These are phyloP conservation scores for Botryosphaeria agaves DNA, from an alignment of 2,329 filamentous ascomycete genomes.

Conservation along the genomic window DNA sequence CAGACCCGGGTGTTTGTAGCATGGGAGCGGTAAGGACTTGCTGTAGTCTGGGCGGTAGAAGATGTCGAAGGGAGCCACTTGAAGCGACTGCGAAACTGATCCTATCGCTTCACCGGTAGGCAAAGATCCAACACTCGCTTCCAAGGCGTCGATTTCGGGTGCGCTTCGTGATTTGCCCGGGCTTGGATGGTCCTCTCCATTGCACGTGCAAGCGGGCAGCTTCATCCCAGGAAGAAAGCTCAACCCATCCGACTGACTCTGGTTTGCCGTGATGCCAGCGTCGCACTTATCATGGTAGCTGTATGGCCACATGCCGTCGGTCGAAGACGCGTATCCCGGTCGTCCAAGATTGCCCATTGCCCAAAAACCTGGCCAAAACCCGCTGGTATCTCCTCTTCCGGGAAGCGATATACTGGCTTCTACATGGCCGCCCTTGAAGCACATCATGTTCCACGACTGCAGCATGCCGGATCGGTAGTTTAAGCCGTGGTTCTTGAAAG, in stretches of 20 bases:
- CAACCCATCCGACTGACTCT: constrained; percentile 48
- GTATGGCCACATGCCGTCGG: constrained; percentile 59
- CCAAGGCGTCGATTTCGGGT: constrained; percentile 56
- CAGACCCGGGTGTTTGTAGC: neutral
- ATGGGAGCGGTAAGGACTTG: constrained; percentile 11
- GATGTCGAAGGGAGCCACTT: constrained; percentile 52
- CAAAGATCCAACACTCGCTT: constrained; percentile 43
- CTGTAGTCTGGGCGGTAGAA: constrained; percentile 44
- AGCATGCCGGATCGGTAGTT: constrained; percentile 58
- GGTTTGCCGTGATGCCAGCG: constrained; percentile 53
- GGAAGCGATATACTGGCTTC: constrained; percentile 56
- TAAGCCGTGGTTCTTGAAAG: constrained; percentile 45
- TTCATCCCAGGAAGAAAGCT: constrained; percentile 53
- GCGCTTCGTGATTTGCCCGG: constrained; percentile 47
- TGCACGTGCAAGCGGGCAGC: constrained; percentile 50
- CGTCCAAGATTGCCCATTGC: constrained; percentile 57
- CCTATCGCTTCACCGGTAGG: constrained; percentile 36
- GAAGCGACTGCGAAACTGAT: constrained; percentile 46
- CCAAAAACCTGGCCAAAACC: constrained; percentile 65
- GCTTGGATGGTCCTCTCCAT: constrained; percentile 44
- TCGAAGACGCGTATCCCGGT: constrained; percentile 51
- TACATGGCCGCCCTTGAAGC: constrained; percentile 53
- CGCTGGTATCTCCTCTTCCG: constrained; percentile 45
- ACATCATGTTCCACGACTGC: constrained; percentile 57
- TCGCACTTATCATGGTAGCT: constrained; percentile 54